Evolutionary conservation across 1,284 basidiomycete species (phyloP).

Genomic region (Ganoderma multipileum): DNA sequence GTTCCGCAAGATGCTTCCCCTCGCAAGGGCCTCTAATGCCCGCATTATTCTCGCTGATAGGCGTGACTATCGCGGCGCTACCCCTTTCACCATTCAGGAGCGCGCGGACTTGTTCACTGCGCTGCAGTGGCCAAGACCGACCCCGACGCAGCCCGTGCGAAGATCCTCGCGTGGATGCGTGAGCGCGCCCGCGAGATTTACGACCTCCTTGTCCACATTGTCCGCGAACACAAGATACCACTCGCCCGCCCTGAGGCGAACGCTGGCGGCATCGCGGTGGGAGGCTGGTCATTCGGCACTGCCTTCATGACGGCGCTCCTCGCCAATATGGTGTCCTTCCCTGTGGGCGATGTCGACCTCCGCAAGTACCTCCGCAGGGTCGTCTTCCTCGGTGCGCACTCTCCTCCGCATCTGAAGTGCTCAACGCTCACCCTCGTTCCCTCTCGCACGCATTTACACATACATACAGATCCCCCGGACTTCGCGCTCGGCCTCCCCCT

Average conservation of each 20-base stretch:
- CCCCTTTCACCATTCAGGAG: constrained; percentile 11
- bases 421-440: not conserved
- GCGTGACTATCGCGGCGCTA: constrained; percentile 8
- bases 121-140: constrained; percentile 10
- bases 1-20: not conserved
- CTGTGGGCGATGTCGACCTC: constrained; percentile 18
- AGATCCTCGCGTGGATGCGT: constrained; percentile 23
- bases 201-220: constrained; percentile 34
- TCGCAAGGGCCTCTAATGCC: constrained; percentile 2
- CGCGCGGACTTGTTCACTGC: constrained; percentile 28
- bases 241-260: not conserved
- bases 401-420: not conserved
- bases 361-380: constrained; percentile 33
- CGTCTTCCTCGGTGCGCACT: constrained; percentile 33
- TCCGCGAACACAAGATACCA: constrained; percentile 30
- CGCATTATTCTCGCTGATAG: constrained; percentile 19
- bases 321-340: constrained; percentile 31
- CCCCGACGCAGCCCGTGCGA: constrained; percentile 9
- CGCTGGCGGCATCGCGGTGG: constrained; percentile 9
- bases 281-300: constrained; percentile 17
- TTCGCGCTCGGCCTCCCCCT: constrained; percentile 6
- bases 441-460: not conserved
- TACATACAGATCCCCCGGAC: not conserved
- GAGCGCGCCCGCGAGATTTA: constrained; percentile 30
- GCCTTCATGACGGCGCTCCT: constrained; percentile 28